These are phyloP conservation scores for Trametes punicea DNA, from an alignment of 768 basidiomycete species.

Conservation along the genomic window DNA sequence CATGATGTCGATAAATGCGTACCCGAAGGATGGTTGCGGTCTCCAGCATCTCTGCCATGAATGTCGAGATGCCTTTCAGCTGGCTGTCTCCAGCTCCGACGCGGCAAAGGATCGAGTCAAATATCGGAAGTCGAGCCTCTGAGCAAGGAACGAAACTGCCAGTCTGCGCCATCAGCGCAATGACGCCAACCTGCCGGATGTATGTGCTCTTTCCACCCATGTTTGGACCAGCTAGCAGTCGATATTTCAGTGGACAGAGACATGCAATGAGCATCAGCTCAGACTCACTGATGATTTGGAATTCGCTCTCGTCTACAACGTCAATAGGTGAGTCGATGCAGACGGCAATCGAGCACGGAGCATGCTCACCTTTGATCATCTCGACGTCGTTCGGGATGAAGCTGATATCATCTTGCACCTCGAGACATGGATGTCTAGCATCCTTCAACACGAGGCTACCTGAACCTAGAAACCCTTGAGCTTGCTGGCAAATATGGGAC, in stretches of 20 bases:
- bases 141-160: slow-evolving; percentile 95
- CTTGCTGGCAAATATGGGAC: too few relatives aligned
- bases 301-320: slow-evolving; percentile 74
- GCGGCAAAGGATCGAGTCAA: slow-evolving; percentile 92
- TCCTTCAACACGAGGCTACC: slow-evolving; percentile 80
- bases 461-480: slow-evolving; percentile 45
- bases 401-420: slow-evolving; percentile 91
- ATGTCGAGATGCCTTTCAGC: slow-evolving; percentile 95
- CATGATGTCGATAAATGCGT: slow-evolving; percentile 20
- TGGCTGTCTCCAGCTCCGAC: slow-evolving; percentile 98
- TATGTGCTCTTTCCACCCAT: slow-evolving; percentile 99
- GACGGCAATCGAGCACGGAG: not conserved
- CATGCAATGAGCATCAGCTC: too few relatives aligned
- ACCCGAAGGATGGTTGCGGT: slow-evolving; percentile 93
- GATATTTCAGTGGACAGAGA: too few relatives aligned
- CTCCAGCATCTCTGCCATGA: slow-evolving; percentile 99
- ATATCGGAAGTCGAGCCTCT: slow-evolving; percentile 83
- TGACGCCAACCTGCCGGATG: slow-evolving; percentile 94
- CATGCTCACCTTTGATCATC: slow-evolving; percentile 79
- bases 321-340: not conserved
- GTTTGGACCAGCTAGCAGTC: slow-evolving; percentile 82
- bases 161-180: slow-evolving; percentile 92
- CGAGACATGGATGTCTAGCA: slow-evolving; percentile 93
- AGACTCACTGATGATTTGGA: slow-evolving; percentile 85
- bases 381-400: slow-evolving; percentile 97